Evolutionary conservation across 192 early-diverging fungal species (phyloP), one percentile per base, ranked within the genome.

Genomic region (Entomortierella lignicola): DNA sequence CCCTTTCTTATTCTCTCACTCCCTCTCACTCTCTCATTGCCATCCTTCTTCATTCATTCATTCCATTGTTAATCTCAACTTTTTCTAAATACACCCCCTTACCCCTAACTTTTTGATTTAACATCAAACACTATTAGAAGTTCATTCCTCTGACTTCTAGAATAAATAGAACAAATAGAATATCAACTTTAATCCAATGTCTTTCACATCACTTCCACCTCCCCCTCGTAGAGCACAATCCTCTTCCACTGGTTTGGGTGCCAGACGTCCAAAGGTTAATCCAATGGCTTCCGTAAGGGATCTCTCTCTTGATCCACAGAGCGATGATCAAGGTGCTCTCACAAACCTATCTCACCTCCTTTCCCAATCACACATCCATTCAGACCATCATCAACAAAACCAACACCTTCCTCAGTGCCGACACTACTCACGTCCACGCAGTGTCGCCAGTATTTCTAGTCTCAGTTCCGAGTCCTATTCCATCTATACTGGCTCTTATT

Each of bases 221-320:
- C 69, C 69, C 32, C 70, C 70, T 20, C 70, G 70, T 29, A 72
- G 63, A 25, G 31, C 30, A 20, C 55, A 17, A 12, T 66, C 52
- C 26, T 21, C 39, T 5, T 29, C 51, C 30, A 37, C 64, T 18
- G 8, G 23, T 53, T 15, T 50, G 6, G 17, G 53, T n/a, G 12
- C 61, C 20, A 64, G 61, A 37, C 52, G 55, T 23, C 71, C 71
- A 53, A 65, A 66, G 48, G 47, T 73, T 47, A 72, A 72, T 23
- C 55, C 70, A 25, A 64, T 62, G 21, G 37, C 53, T 2, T 29
- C 55, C 4, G 42, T 31, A 29, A n/a, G 23, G 20, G 61, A 21
- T 17, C 21, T 26, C 44, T 8, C 27, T 27, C 15, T 21, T 32
- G 31, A 37, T 37, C 10, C 34, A 37, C 34, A 64, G 42, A 31